A percentile compares a stretch with the other conserved stretches of the same genome.
phyloP scores from a whole-genome alignment of 2,329 filamentous ascomycete species.

The Aureobasidium sp. region DNA sequence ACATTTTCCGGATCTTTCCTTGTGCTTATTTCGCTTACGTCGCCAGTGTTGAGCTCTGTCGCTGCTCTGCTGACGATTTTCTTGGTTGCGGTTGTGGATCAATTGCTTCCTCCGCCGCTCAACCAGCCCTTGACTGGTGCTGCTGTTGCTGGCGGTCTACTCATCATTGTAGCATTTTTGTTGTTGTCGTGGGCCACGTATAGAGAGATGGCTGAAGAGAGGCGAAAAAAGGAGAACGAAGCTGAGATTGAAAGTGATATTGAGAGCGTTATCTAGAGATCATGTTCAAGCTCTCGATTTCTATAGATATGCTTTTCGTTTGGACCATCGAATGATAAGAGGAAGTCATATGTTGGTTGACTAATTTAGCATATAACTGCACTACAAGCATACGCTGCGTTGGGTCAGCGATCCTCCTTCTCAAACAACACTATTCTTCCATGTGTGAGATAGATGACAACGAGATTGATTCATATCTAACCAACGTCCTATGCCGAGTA shows the following conservation, averaged over 20 bases:
- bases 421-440: too few species aligned
- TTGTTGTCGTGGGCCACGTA: constrained; percentile 88
- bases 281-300: neutral
- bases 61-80: constrained; percentile 94
- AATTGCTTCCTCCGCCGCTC: constrained; percentile 62
- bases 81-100: constrained; percentile 87
- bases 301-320: neutral
- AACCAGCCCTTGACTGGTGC: constrained; percentile 68
- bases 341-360: neutral
- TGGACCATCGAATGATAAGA: neutral
- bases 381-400: neutral
- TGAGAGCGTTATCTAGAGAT: constrained; percentile 29
- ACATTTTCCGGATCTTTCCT: constrained; percentile 90
- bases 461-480: too few species aligned
- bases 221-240: constrained; percentile 49
- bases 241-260: constrained; percentile 37
- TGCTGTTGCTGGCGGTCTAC: constrained; percentile 70
- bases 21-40: constrained; percentile 85
- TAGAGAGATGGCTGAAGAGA: constrained; percentile 83
- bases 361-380: neutral
- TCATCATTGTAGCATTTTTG: constrained; percentile 86
- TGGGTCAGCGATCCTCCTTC: neutral
- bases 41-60: constrained; percentile 77
- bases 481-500: too few species aligned
- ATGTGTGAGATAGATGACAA: too few species aligned